These are phyloP conservation scores for Mycena epipterygia DNA, from an alignment of 768 basidiomycete species.

Conservation along the genomic window DNA sequence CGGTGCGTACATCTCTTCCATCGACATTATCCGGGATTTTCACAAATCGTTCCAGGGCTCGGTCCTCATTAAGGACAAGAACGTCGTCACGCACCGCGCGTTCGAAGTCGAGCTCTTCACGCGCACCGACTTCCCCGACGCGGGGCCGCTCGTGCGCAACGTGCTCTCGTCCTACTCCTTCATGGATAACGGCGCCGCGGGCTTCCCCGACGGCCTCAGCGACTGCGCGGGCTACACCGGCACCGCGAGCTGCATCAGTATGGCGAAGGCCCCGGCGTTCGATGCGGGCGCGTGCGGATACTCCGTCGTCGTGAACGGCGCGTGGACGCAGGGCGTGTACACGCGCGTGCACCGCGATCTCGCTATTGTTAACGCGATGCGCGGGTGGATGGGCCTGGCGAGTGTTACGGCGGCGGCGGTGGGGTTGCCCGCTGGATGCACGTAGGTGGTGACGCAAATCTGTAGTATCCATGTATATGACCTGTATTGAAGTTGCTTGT, in stretches of 20 bases:
- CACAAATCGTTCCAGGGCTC: not conserved
- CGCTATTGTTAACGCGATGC: constrained; percentile 17
- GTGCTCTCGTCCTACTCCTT: constrained; percentile 21
- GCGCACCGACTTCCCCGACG: constrained; percentile 22
- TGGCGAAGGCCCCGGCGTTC: constrained; percentile 18
- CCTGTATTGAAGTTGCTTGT: too few species aligned
- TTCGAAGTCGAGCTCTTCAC: constrained; percentile 22
- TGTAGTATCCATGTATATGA: too few species aligned
- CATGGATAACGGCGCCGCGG: constrained; percentile 22
- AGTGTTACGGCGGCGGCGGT: constrained; percentile 7
- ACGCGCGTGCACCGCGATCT: constrained; percentile 20
- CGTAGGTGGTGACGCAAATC: too few species aligned
- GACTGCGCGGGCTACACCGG: constrained; percentile 23
- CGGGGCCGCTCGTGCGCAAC: constrained; percentile 21
- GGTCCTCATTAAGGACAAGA: constrained; percentile 20
- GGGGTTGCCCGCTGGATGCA: constrained; percentile 11
- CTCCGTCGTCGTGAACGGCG: constrained; percentile 16
- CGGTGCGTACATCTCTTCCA: not conserved
- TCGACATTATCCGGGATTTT: not conserved
- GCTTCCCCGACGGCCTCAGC: constrained; percentile 23
- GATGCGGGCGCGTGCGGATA: constrained; percentile 17
- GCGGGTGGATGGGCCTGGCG: constrained; percentile 15
- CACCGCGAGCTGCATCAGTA: constrained; percentile 20
- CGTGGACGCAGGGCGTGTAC: constrained; percentile 18
- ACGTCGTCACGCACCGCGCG: constrained; percentile 16